A percentile compares a stretch with the other conserved stretches of the same genome.
These are phyloP conservation scores for Xerocomus potaroensis DNA, from an alignment of 768 basidiomycete genomes.

Conservation along the genomic window DNA sequence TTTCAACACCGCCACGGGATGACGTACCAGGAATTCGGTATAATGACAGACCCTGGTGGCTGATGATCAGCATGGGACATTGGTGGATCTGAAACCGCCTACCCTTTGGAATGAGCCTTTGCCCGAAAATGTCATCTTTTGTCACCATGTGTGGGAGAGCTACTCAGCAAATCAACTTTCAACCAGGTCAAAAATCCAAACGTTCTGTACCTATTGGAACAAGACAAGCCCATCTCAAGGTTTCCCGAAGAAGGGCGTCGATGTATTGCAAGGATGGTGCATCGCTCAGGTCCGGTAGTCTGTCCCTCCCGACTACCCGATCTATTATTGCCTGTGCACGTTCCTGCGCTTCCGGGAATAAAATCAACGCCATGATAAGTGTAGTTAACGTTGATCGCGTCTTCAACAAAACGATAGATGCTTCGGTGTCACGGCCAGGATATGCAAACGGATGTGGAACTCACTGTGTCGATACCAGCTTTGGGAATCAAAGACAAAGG, in stretches of 20 bases:
- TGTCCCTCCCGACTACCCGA: conserved; percentile 15
- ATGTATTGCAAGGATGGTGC: conserved; percentile 16
- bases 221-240: conserved; percentile 19
- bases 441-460: background rate
- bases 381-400: conserved; percentile 10
- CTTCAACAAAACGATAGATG: conserved; percentile 10
- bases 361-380: conserved; percentile 18
- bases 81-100: too few relatives aligned
- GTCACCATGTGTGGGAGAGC: conserved; percentile 30
- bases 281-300: conserved; percentile 17
- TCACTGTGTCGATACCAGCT: conserved; percentile 17
- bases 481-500: background rate
- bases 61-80: background rate
- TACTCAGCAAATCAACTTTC: conserved; percentile 2
- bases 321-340: conserved; percentile 18
- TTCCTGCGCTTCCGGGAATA: conserved; percentile 21
- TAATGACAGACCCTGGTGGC: conserved; percentile 17
- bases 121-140: conserved; percentile 38
- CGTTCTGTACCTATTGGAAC: conserved; percentile 17
- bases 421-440: background rate
- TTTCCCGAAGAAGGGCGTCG: conserved; percentile 22
- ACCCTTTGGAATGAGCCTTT: conserved; percentile 51
- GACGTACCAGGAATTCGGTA: conserved; percentile 21
- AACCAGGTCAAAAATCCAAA: background rate
- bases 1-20: background rate